Conservation (phyloP, 352 stramenopile genomes). For the Globisporangium middletonii region DNA sequence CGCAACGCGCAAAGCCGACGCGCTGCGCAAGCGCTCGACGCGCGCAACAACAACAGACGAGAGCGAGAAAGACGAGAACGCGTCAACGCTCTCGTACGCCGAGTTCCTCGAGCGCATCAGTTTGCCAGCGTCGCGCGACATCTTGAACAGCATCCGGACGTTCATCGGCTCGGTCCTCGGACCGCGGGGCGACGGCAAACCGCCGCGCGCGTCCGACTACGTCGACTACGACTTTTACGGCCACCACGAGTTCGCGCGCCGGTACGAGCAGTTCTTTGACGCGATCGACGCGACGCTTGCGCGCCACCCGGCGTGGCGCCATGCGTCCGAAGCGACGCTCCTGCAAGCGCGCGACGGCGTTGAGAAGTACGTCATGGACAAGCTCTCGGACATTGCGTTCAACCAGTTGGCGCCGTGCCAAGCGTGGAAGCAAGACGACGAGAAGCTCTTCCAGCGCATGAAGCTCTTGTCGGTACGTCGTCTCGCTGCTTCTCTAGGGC, state of each 20-base stretch:
- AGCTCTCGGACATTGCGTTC: slow-evolving; percentile 76
- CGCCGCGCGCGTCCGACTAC: slow-evolving; percentile 60
- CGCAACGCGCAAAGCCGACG: slow-evolving; percentile 6
- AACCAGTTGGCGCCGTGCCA: slow-evolving; percentile 59
- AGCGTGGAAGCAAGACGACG: slow-evolving; percentile 71
- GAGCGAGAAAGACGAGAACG: slow-evolving; percentile 25
- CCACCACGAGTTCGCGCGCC: slow-evolving; percentile 54
- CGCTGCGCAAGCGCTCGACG: slow-evolving; percentile 18
- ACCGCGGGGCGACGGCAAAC: slow-evolving; percentile 63
- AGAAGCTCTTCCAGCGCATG: slow-evolving; percentile 68
- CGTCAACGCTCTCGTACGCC: slow-evolving; percentile 45
- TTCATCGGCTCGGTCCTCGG: slow-evolving; percentile 78
- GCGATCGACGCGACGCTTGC: slow-evolving; percentile 56
- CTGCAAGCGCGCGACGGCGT: slow-evolving; percentile 72
- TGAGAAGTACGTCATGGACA: slow-evolving; percentile 92
- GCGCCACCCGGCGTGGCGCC: slow-evolving; percentile 55
- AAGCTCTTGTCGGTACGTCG: slow-evolving; percentile 63
- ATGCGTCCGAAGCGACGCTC: slow-evolving; percentile 55
- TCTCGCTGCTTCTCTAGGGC: background rate
- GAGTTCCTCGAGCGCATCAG: slow-evolving; percentile 76
- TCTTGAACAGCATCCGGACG: slow-evolving; percentile 64
- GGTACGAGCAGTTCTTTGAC: slow-evolving; percentile 69
- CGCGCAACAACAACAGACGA: slow-evolving; percentile 13
- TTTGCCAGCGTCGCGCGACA: slow-evolving; percentile 59
- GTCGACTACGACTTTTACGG: slow-evolving; percentile 82